Conservation (phyloP, 1,284 basidiomycete species). For the Hymenochaete sp. region DNA sequence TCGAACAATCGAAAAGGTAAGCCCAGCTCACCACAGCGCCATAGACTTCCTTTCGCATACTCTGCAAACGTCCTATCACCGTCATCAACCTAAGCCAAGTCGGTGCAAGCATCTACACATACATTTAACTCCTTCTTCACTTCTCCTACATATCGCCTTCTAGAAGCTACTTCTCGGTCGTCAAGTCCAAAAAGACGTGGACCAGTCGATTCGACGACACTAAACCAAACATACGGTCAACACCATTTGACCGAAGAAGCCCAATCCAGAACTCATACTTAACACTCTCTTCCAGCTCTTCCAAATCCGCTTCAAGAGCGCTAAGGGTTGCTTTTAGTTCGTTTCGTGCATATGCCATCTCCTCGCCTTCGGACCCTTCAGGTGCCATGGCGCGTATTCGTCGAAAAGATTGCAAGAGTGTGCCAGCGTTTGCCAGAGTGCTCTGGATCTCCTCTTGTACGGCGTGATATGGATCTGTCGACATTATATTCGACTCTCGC, state of each 20-base stretch:
- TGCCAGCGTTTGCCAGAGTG: constrained; percentile 59
- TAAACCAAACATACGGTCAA: constrained; percentile 24
- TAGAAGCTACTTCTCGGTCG: constrained; percentile 60
- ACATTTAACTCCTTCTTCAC: constrained; percentile 74
- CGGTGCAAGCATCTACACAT: too few species aligned
- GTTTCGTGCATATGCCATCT: constrained; percentile 62
- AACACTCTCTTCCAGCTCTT: constrained; percentile 88
- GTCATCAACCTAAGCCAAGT: too few species aligned
- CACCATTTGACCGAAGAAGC: constrained; percentile 7
- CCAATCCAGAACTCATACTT: constrained; percentile 23
- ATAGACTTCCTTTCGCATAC: constrained; percentile 26
- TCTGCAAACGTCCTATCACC: constrained; percentile 2
- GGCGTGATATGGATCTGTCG: constrained; percentile 73
- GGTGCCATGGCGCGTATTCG: constrained; percentile 63
- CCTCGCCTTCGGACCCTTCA: constrained; percentile 49
- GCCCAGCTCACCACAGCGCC: constrained; percentile 17
- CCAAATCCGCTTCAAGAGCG: constrained; percentile 73
- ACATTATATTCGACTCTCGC: too few species aligned
- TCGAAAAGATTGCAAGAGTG: constrained; percentile 64
- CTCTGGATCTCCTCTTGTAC: constrained; percentile 70
- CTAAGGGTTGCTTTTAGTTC: constrained; percentile 73
- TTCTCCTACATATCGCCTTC: constrained; percentile 65
- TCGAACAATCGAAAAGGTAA: too few species aligned
- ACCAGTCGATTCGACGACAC: constrained; percentile 73
- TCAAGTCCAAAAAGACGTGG: constrained; percentile 79